Evolutionary conservation across 805 yeast species (phyloP), one percentile per base, ranked within the genome.

Genomic region (Wickerhamiella kazuoi): DNA sequence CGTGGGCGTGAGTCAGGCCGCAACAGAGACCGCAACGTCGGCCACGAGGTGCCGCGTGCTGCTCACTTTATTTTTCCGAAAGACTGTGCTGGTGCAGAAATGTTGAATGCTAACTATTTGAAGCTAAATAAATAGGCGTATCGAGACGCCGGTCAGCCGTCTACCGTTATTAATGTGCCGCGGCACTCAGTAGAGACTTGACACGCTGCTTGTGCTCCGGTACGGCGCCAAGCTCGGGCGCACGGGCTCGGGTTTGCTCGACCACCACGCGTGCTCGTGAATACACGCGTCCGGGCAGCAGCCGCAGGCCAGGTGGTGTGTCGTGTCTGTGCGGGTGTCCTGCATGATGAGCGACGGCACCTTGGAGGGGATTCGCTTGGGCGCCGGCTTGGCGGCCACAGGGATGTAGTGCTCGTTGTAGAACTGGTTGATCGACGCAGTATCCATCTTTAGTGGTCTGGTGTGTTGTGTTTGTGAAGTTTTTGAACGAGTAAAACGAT

Each of bases 331-430:
- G 47, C 66, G 67, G 40, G 59, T 56, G 53, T 71, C 77, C 52
- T 69, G 74, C 55, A 72, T 70, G 39, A 72, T 69, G 39, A 72
- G 56, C 38, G 76, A 68, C 3, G 77, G 77, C 42, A 69, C 76
- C 51, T 69, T 69, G 29, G 55, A 52, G 16, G 76, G 76, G 8
- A 70, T 62, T 23, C 41, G 36, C 21, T 50, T 48, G 11, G 51
- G 43, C 16, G 34, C 23, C 15, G 35, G 40, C 35, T 40, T 37
- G 19, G 53, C 51, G 13, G 45, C 32, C 6, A 64, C 59, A 3
- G 77, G 76, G 41, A 71, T 67, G 50, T 70, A 71, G 23, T 64
- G 58, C 52, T 62, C 64, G 36, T 61, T 62, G 36, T 65, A 44
- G 37, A 60, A 54, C 36, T 55, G 56, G 30, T 58, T 45, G 40